Percentiles rank a stretch among this genome's conserved stretches.
Conservation (phyloP, 371 early-diverging fungal genomes). For the Lichtheimia ornata region DNA sequence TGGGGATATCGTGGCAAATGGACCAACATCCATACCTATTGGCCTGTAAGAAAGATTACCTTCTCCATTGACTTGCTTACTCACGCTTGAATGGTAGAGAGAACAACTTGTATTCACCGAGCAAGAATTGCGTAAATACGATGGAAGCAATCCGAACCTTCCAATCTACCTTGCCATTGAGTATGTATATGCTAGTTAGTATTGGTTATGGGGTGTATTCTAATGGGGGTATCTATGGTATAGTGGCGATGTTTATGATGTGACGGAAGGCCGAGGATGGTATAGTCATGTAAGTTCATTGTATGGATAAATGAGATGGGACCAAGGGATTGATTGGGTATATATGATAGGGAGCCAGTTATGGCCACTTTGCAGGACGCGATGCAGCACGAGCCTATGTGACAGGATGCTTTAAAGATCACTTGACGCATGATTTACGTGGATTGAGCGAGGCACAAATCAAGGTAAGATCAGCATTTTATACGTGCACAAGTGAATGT, state of each 20-base stretch:
- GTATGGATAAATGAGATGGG: no score
- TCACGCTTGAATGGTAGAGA: conserved; percentile 21
- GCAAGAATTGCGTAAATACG: conserved; percentile 72
- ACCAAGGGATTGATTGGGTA: no score
- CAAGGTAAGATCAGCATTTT: conserved; percentile 39
- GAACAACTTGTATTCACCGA: conserved; percentile 70
- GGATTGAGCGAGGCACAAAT: conserved; percentile 76
- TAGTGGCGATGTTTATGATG: conserved; percentile 89
- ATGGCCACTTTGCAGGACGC: conserved; percentile 89
- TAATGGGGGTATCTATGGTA: not conserved
- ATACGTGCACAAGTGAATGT: no score
- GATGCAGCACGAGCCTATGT: conserved; percentile 94
- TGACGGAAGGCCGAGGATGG: conserved; percentile 68
- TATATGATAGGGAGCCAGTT: conserved; percentile 66
- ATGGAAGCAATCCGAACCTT: conserved; percentile 74
- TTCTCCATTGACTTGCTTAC: not conserved
- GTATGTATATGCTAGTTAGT: conserved; percentile 42
- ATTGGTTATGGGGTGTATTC: not conserved
- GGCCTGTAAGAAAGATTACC: conserved; percentile 55
- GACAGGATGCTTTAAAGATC: conserved; percentile 92
- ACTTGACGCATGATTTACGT: conserved; percentile 91
- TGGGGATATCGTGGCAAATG: conserved; percentile 80
- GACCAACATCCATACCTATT: conserved; percentile 71
- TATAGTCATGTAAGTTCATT: conserved; percentile 65
- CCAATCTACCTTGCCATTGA: conserved; percentile 91